These are phyloP conservation scores for Monoraphidium neglectum DNA, from an alignment of 139 green algal species.

Conservation along the genomic window DNA sequence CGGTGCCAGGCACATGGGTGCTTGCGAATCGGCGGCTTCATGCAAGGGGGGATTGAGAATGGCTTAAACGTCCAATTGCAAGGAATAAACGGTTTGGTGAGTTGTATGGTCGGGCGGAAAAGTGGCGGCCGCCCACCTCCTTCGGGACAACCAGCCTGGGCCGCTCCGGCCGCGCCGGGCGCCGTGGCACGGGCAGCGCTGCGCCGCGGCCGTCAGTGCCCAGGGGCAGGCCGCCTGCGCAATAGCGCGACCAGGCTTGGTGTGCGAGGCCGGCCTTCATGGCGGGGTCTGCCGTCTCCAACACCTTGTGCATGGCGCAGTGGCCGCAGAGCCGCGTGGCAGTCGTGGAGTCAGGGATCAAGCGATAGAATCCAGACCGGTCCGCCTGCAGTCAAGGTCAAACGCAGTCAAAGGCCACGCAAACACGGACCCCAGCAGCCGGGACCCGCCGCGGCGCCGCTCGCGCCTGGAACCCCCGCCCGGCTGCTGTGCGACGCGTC, in stretches of 20 bases:
- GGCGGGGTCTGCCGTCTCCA: constrained; percentile 52
- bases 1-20: too few relatives aligned
- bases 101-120: too few relatives aligned
- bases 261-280: constrained; percentile 68
- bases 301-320: constrained; percentile 32
- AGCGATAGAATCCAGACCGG: background rate
- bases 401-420: background rate
- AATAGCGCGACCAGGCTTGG: constrained; percentile 53
- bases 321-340: background rate
- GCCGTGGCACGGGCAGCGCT: constrained; percentile 25
- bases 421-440: background rate
- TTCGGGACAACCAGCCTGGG: constrained; percentile 47
- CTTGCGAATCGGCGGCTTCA: too few relatives aligned
- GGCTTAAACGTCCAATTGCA: too few relatives aligned
- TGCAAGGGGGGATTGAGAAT: too few relatives aligned
- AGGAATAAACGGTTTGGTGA: too few relatives aligned
- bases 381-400: background rate
- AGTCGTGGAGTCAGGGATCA: background rate
- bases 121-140: background rate
- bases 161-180: constrained; percentile 50
- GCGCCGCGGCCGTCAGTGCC: background rate
- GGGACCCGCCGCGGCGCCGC: background rate
- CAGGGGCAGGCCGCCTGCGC: constrained; percentile 39
- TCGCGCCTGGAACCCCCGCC: constrained; percentile 31
- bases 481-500: background rate